Evolutionary conservation across 495 filamentous ascomycete genomes (phyloP).

Genomic region (Sordaria brevicollis): DNA sequence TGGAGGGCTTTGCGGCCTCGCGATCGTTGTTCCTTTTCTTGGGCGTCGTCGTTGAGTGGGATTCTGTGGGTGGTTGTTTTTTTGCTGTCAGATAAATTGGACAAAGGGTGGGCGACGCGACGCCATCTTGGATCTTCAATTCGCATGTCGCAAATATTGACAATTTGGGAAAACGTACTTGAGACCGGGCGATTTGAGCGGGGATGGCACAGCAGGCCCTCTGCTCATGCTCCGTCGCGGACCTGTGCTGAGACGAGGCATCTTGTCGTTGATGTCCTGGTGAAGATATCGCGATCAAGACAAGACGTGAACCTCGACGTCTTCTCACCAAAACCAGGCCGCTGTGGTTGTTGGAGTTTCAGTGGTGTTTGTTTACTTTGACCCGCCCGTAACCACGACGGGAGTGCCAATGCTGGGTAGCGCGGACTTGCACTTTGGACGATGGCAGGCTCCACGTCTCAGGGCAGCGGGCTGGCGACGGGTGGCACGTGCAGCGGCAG

Average conservation of each 20-base stretch:
- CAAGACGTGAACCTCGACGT: background rate
- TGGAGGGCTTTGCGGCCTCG: slow-evolving; percentile 82
- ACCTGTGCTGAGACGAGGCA: slow-evolving; percentile 64
- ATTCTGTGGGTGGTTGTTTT: slow-evolving; percentile 40
- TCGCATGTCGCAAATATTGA: slow-evolving; percentile 32
- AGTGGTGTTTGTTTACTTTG: slow-evolving; percentile 19
- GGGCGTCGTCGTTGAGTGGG: slow-evolving; percentile 89
- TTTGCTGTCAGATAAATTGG: background rate
- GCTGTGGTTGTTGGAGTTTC: background rate
- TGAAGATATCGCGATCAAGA: background rate
- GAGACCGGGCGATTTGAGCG: slow-evolving; percentile 16
- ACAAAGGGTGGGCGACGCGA: background rate
- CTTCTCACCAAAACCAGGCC: background rate
- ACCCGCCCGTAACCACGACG: background rate
- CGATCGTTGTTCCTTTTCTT: slow-evolving; percentile 80
- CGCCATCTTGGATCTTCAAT: background rate
- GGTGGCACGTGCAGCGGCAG: background rate
- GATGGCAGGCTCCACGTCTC: background rate
- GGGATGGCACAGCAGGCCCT: slow-evolving; percentile 15
- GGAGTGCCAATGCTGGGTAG: background rate
- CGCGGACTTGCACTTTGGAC: background rate
- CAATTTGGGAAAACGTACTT: slow-evolving; percentile 44
- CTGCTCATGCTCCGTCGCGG: slow-evolving; percentile 46
- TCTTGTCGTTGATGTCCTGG: slow-evolving; percentile 29
- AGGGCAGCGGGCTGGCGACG: background rate